Evolutionary conservation across 208 protist genomes (phyloP).

Genomic region (Crithidia expoeki): DNA sequence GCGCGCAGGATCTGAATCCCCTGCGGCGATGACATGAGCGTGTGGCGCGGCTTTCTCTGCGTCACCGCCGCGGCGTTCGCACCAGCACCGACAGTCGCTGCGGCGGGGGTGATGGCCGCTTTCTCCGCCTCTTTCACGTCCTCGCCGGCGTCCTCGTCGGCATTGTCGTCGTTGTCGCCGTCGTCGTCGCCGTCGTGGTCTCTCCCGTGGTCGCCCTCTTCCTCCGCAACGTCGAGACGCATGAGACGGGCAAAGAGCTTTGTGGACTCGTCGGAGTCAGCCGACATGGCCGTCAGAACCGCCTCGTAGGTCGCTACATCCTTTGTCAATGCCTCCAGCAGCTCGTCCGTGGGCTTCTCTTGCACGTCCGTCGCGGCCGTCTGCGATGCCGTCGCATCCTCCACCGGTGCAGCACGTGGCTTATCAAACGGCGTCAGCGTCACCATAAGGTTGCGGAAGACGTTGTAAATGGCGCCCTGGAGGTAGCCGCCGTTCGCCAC

Average conservation of each 20-base stretch:
- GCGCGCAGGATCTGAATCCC: conserved; percentile 53
- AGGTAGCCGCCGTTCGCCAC: conserved; percentile 51
- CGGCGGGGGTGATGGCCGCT: background rate
- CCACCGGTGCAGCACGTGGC: conserved; percentile 24
- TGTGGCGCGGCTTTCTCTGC: conserved; percentile 17
- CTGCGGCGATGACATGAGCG: conserved; percentile 48
- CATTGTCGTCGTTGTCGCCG: conserved; percentile 16
- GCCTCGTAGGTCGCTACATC: conserved; percentile 49
- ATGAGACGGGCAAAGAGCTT: conserved; percentile 49
- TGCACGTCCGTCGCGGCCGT: conserved; percentile 37
- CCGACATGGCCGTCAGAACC: conserved; percentile 37
- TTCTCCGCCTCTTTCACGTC: conserved; percentile 5
- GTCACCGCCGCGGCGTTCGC: too few relatives aligned
- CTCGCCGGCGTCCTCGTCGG: conserved; percentile 16
- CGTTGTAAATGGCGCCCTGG: conserved; percentile 56
- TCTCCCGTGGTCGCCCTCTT: conserved; percentile 14
- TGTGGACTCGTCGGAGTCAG: conserved; percentile 56
- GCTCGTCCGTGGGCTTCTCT: conserved; percentile 23
- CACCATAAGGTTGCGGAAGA: conserved; percentile 50
- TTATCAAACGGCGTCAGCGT: conserved; percentile 67
- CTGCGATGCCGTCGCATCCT: conserved; percentile 1
- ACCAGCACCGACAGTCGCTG: background rate
- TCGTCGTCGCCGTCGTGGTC: conserved; percentile 23
- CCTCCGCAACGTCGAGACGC: conserved; percentile 23
- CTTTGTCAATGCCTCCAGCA: conserved; percentile 41